Evolutionary conservation across 2,329 filamentous ascomycete genomes (phyloP), one percentile per base, ranked within the genome.

Genomic region (Niveomyces coronatus): DNA sequence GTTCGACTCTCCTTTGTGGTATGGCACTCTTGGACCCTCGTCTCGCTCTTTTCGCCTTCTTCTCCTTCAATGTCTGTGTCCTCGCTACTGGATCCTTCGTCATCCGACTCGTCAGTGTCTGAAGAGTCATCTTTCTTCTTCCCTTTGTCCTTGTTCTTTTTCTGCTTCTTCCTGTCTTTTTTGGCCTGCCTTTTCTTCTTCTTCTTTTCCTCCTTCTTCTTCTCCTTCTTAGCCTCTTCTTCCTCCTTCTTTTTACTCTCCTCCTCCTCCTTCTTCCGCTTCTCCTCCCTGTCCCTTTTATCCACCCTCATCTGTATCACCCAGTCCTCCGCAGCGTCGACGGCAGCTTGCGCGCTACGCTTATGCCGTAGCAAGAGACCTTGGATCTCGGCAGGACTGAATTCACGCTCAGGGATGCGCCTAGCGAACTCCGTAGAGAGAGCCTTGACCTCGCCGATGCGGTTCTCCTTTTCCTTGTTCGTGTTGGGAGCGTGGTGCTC

Each of bases 351-450:
- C 0, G 73, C 67, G 39, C 63, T 56, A 9, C 65, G 63, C 61
- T 78, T 78, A 49, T 76, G 57, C 48, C 65, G 67, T 44, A 79
- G 60, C 34, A 79, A 59, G 39, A 68, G 68, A 5, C 74, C 74
- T 51, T 78, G 74, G 5, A 79, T 63, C 54, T 79, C 73, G 5
- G 74, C 74, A 0, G 74, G 74, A 37, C 68, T 74, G 49, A 78
- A 78, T 50, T 74, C 65, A 30, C 65, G 57, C 19, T 62, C 60
- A 0, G 74, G 74, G n/a, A 78, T 60, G 50, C 58, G 61, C 8
- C 56, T 48, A 1, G 67, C 62, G 41, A 79, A 79, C 36, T 63
- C 47, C 10, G 51, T 39, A 1, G 73, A 68, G n/a, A 75, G 56
- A 4, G 45, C 46, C 13, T 62, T 54, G n/a, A 76, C 54, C n/a